These are phyloP conservation scores for Cladosporium cucumerinum DNA, from an alignment of 2,329 filamentous ascomycete species.

Conservation along the genomic window DNA sequence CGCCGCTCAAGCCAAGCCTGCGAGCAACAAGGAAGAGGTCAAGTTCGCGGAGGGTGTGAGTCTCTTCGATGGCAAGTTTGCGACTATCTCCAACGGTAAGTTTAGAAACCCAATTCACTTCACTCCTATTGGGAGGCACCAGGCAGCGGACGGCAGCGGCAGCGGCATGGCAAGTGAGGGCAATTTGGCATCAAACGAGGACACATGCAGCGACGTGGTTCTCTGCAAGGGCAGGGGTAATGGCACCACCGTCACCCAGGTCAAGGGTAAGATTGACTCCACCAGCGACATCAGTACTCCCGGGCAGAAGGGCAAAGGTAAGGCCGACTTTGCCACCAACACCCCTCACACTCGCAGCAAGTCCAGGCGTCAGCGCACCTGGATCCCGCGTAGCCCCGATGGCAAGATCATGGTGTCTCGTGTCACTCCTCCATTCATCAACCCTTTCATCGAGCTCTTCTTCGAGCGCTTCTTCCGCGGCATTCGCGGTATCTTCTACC, in stretches of 20 bases:
- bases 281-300: neutral
- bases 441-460: constrained; percentile 3
- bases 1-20: neutral
- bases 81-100: neutral
- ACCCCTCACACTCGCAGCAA: neutral
- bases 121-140: neutral
- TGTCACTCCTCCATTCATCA: neutral
- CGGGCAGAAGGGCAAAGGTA: neutral
- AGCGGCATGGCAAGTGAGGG: neutral
- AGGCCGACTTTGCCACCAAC: neutral
- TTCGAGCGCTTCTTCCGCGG: neutral
- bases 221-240: neutral
- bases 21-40: neutral
- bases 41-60: neutral
- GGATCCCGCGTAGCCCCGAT: neutral
- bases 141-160: neutral
- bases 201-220: neutral
- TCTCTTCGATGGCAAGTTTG: neutral
- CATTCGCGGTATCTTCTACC: neutral
- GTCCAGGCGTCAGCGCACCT: neutral
- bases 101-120: neutral
- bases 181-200: neutral
- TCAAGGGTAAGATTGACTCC: neutral
- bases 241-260: neutral
- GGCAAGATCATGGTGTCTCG: neutral